These are phyloP conservation scores for Capronia epimyces DNA, from an alignment of 2,329 filamentous ascomycete species.

Conservation along the genomic window DNA sequence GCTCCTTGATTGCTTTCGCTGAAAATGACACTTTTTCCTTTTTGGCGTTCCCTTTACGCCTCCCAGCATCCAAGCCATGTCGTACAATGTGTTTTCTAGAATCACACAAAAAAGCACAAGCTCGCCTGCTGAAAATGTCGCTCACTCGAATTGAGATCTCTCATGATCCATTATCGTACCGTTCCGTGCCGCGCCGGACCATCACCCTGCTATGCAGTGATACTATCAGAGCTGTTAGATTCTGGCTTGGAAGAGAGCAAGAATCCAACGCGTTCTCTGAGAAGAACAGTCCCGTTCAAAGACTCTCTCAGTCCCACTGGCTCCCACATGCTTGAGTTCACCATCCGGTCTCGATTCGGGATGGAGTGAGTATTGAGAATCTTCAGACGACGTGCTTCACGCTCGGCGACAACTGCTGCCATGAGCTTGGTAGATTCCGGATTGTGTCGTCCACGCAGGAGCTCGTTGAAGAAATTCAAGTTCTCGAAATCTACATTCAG, in stretches of 20 bases:
- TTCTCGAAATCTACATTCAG: conserved; percentile 28
- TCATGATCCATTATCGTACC: not conserved
- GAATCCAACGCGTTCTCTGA: conserved; percentile 25
- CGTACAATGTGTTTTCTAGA: not conserved
- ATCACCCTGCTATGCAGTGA: not conserved
- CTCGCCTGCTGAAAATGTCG: not conserved
- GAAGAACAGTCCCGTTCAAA: conserved; percentile 15
- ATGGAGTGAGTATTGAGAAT: conserved; percentile 13
- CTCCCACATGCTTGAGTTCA: conserved; percentile 24
- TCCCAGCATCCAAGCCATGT: not conserved
- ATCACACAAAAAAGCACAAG: not conserved
- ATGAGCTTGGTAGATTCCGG: conserved; percentile 16
- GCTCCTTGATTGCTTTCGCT: no score
- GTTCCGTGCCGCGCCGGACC: not conserved
- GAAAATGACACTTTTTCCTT: no score
- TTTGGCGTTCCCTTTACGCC: not conserved
- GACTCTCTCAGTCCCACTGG: conserved; percentile 23
- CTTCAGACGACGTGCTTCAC: conserved; percentile 23
- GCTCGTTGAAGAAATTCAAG: conserved; percentile 18
- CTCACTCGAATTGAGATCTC: not conserved
- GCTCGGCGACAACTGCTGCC: conserved; percentile 21
- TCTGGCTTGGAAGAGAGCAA: conserved; percentile 16
- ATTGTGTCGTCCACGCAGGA: conserved; percentile 9
- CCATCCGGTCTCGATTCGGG: conserved; percentile 22
- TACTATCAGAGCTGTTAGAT: not conserved